A percentile compares a stretch with the other conserved stretches of the same genome.
Evolutionary conservation across 768 basidiomycete species (phyloP).

Genomic region (Lenzites betulinus): DNA sequence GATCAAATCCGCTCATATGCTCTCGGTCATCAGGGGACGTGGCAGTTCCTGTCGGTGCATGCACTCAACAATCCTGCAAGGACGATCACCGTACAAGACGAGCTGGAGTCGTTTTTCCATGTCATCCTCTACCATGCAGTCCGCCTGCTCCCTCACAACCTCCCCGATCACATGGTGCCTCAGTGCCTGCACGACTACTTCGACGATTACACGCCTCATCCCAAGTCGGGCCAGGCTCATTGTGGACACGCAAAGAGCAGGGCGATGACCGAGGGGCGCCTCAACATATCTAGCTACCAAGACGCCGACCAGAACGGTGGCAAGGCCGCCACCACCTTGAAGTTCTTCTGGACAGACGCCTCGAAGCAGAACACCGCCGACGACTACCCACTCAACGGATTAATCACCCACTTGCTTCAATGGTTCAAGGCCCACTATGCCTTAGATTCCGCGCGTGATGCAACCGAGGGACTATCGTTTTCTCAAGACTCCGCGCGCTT

Average conservation of each 20-base stretch:
- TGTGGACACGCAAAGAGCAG: background rate
- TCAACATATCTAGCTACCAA: background rate
- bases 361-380: background rate
- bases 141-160: constrained; percentile 18
- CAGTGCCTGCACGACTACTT: constrained; percentile 16
- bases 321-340: background rate
- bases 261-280: background rate
- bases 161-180: constrained; percentile 5
- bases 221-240: background rate
- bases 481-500: too few relatives aligned
- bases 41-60: too few relatives aligned
- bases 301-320: background rate
- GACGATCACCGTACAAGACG: too few relatives aligned
- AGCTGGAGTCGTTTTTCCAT: constrained; percentile 15
- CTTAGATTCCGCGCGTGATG: too few relatives aligned
- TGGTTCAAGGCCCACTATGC: background rate
- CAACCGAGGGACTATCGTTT: too few relatives aligned
- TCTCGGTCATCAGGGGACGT: constrained; percentile 14
- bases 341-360: too few relatives aligned
- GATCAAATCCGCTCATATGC: too few relatives aligned
- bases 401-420: too few relatives aligned
- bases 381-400: background rate
- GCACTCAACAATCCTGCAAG: too few relatives aligned
- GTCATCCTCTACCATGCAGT: constrained; percentile 6
- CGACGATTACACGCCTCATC: background rate